A percentile compares a stretch with the other conserved stretches of the same genome.
These are phyloP conservation scores for Schizophyllum amplum DNA, from an alignment of 1,284 basidiomycete species.

Conservation along the genomic window DNA sequence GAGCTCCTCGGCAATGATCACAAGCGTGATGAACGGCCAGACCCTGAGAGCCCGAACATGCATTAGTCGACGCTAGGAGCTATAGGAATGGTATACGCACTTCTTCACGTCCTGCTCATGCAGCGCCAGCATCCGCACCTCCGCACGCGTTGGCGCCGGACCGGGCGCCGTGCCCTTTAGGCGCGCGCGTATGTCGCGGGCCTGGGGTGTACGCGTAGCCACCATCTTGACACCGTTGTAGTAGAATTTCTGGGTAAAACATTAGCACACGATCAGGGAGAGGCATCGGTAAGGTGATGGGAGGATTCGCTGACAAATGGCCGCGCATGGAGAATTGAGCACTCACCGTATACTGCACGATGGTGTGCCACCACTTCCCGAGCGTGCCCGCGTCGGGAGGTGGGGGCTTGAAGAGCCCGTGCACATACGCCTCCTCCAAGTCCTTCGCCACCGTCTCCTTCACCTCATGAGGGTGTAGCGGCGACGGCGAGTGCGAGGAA, in stretches of 20 bases:
- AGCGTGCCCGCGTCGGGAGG: slow-evolving; percentile 51
- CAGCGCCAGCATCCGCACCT: slow-evolving; percentile 57
- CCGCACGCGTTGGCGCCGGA: slow-evolving; percentile 34
- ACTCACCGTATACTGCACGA: slow-evolving; percentile 55
- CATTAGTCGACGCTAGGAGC: slow-evolving; percentile 2
- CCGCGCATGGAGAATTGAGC: too few species aligned
- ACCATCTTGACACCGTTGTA: slow-evolving; percentile 64
- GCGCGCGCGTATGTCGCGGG: slow-evolving; percentile 43
- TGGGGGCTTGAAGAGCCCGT: slow-evolving; percentile 60
- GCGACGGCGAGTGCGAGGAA: slow-evolving; percentile 15
- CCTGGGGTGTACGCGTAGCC: slow-evolving; percentile 48
- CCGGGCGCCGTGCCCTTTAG: slow-evolving; percentile 45
- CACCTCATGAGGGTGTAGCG: slow-evolving; percentile 17
- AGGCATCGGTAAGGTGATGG: not conserved
- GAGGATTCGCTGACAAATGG: slow-evolving; percentile 18
- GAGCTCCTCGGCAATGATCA: slow-evolving; percentile 70
- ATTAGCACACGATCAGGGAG: slow-evolving; percentile 3
- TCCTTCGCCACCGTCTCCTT: slow-evolving; percentile 52
- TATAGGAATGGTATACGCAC: slow-evolving; percentile 30
- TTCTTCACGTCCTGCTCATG: slow-evolving; percentile 61
- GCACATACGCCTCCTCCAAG: slow-evolving; percentile 51
- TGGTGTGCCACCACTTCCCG: slow-evolving; percentile 53
- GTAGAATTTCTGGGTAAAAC: slow-evolving; percentile 63
- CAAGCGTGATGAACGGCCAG: slow-evolving; percentile 56
- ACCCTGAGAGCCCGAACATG: slow-evolving; percentile 40